Conservation (phyloP, 2,329 filamentous ascomycete genomes). For the Aureobasidium sp. region DNA sequence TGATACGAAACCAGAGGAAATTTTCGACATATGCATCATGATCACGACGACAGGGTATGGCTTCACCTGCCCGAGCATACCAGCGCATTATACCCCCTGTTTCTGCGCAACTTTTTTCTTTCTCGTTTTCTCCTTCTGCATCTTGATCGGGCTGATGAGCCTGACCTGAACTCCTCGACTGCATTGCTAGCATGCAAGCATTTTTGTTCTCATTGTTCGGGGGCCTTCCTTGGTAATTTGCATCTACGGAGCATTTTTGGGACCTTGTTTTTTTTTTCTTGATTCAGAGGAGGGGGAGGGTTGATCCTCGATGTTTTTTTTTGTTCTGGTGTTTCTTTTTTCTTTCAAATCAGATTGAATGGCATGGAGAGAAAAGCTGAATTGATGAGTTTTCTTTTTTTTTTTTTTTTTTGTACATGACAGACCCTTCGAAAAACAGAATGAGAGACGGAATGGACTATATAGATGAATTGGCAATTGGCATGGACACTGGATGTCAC, state of each 20-base stretch:
- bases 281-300: neutral
- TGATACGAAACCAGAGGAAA: neutral
- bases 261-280: neutral
- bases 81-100: neutral
- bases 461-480: neutral
- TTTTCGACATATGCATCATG: neutral
- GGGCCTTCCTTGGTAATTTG: neutral
- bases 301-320: neutral
- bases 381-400: neutral
- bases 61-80: neutral
- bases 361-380: neutral
- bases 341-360: neutral
- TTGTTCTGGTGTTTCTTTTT: neutral
- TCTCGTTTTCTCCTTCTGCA: neutral
- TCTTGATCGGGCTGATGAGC: neutral
- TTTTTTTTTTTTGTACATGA: neutral
- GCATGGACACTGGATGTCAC: neutral
- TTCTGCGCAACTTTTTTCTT: neutral
- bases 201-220: neutral
- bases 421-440: neutral
- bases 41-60: neutral
- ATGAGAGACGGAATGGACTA: neutral
- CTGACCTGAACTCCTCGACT: neutral
- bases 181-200: neutral
- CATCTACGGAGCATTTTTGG: neutral